These are phyloP conservation scores for Solanum ossicruentum DNA, from an alignment of 257 asterid genomes.

Conservation along the genomic window DNA sequence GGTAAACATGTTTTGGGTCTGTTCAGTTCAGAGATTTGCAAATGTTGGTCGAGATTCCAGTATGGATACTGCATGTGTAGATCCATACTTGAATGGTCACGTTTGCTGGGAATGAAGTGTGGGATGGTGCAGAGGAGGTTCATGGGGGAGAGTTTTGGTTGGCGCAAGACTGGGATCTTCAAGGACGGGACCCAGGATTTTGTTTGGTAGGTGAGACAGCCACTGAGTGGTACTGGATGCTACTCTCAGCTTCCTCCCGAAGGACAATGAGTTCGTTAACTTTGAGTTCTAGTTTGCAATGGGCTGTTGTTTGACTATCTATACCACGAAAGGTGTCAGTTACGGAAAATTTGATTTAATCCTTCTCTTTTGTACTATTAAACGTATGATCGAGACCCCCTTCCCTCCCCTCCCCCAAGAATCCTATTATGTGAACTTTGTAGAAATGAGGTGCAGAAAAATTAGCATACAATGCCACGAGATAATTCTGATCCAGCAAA, in stretches of 20 bases:
- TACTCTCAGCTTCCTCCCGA: slow-evolving; percentile 42
- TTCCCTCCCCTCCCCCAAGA: neutral
- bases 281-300: slow-evolving; percentile 51
- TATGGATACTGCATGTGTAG: slow-evolving; percentile 10
- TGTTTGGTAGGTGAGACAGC: slow-evolving; percentile 51
- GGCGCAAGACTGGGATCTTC: slow-evolving; percentile 54
- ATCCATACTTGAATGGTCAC: slow-evolving; percentile 23
- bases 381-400: neutral
- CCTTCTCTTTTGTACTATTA: neutral
- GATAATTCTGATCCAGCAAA: neutral
- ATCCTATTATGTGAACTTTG: neutral
- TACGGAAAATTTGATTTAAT: neutral
- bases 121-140: slow-evolving; percentile 56
- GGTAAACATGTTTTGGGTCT: slow-evolving; percentile 51
- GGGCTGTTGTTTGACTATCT: slow-evolving; percentile 77
- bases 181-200: slow-evolving; percentile 36
- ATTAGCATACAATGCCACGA: neutral
- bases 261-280: slow-evolving; percentile 68
- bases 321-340: slow-evolving; percentile 32
- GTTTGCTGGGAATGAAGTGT: slow-evolving; percentile 24
- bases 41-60: slow-evolving; percentile 39
- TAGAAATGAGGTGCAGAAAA: neutral
- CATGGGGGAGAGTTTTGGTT: slow-evolving; percentile 31
- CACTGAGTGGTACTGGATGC: slow-evolving; percentile 33
- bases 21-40: slow-evolving; percentile 39